Evolutionary conservation across 805 yeast genomes (phyloP).

Genomic region (Candida maltosa): DNA sequence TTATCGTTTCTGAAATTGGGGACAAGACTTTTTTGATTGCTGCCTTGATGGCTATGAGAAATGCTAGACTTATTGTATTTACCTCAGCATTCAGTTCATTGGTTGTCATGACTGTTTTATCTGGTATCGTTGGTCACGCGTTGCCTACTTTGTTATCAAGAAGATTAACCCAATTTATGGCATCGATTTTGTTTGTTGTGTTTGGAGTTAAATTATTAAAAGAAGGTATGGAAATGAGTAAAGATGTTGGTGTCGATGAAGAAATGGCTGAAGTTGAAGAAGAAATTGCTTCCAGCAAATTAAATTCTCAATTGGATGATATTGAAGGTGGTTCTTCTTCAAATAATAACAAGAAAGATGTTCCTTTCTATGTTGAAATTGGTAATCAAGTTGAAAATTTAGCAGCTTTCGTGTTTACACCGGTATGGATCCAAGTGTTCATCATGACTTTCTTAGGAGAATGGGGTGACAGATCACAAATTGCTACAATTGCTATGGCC

Average conservation of each 20-base stretch:
- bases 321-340: conserved; percentile 54
- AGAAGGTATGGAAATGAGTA: conserved; percentile 83
- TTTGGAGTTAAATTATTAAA: conserved; percentile 73
- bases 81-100: conserved; percentile 82
- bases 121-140: conserved; percentile 90
- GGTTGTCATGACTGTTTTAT: conserved; percentile 84
- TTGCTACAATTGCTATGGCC: conserved; percentile 97
- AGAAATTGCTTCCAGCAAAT: conserved; percentile 68
- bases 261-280: conserved; percentile 97
- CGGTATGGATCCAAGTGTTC: conserved; percentile 91
- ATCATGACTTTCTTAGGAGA: conserved; percentile 96
- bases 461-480: conserved; percentile 99
- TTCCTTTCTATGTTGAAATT: conserved; percentile 22
- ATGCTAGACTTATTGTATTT: conserved; percentile 80
- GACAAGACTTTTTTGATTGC: conserved; percentile 97
- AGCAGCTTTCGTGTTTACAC: conserved; percentile 68
- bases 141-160: conserved; percentile 82
- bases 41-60: conserved; percentile 96
- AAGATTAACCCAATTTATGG: conserved; percentile 74
- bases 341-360: conserved; percentile 10
- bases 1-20: conserved; percentile 91
- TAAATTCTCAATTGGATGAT: conserved; percentile 47
- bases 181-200: conserved; percentile 75
- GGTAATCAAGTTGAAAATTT: conserved; percentile 49
- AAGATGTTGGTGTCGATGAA: conserved; percentile 84